These are phyloP conservation scores for Geosmithia morbida DNA, from an alignment of 2,329 filamentous ascomycete species.

Conservation along the genomic window DNA sequence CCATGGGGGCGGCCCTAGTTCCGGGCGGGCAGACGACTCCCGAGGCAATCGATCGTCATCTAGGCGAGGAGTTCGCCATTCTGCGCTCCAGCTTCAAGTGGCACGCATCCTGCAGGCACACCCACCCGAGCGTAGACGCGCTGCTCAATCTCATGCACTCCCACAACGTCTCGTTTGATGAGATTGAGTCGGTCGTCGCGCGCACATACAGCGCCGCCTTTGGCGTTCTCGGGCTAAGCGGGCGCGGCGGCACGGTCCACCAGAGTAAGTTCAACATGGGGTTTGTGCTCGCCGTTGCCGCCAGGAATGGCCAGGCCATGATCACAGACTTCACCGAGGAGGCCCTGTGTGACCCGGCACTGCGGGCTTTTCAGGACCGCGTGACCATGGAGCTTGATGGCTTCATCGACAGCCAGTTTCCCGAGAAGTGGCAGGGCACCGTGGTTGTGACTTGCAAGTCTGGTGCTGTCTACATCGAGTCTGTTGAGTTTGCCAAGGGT, in stretches of 20 bases:
- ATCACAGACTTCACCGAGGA: constrained; percentile 1
- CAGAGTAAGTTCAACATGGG: constrained; percentile 2
- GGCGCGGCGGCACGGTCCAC: not conserved
- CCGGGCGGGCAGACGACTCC: not conserved
- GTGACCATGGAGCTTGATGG: constrained; percentile 1
- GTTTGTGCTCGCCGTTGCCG: constrained; percentile 1
- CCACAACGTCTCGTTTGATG: not conserved
- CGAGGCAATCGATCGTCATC: constrained; percentile 1
- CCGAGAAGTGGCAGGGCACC: constrained; percentile 1
- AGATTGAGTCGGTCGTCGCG: not conserved
- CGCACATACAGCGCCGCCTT: constrained; percentile 1
- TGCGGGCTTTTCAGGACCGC: not conserved
- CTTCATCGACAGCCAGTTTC: not conserved
- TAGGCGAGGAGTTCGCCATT: not conserved
- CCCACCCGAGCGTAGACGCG: constrained; percentile 1
- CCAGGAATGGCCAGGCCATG: constrained; percentile 1
- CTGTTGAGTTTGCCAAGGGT: constrained; percentile 1
- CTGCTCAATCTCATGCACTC: not conserved
- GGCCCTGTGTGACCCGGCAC: not conserved
- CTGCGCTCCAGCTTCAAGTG: constrained; percentile 2
- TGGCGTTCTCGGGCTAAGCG: constrained; percentile 1
- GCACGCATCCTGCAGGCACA: constrained; percentile 1
- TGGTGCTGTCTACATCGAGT: not conserved
- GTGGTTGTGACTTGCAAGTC: constrained; percentile 1
- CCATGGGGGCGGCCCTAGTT: not conserved